Conservation (phyloP, 139 green algal genomes). For the Deuterostichococcus epilithicus region DNA sequence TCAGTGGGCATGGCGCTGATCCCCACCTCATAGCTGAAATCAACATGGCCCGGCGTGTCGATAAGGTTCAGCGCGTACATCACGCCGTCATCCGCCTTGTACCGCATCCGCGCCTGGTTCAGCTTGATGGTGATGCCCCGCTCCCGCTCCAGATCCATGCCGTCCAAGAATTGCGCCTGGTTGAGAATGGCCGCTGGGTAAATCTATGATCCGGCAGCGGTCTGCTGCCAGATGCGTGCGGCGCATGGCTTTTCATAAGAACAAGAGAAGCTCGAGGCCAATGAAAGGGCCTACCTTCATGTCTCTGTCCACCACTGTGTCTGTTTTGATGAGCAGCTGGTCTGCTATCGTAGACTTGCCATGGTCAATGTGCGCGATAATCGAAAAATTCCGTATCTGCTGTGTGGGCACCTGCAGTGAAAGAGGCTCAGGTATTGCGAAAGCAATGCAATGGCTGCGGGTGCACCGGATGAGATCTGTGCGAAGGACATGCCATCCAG, state of each 20-base stretch:
- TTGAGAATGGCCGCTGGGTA: too few relatives aligned
- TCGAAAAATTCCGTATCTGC: conserved; percentile 75
- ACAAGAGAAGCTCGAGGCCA: too few relatives aligned
- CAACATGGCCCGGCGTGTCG: conserved; percentile 88
- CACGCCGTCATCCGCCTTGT: conserved; percentile 52
- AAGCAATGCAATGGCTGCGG: not conserved
- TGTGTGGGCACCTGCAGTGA: not conserved
- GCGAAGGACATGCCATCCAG: too few relatives aligned
- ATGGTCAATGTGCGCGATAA: conserved; percentile 85
- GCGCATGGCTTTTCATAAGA: too few relatives aligned
- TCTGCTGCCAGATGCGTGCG: not conserved
- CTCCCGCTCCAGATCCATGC: conserved; percentile 81
- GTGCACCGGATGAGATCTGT: too few relatives aligned
- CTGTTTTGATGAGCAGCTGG: conserved; percentile 76
- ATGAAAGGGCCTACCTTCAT: conserved; percentile 69
- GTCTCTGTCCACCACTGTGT: conserved; percentile 73
- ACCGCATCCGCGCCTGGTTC: conserved; percentile 92
- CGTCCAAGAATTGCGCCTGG: conserved; percentile 91
- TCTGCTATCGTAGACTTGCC: conserved; percentile 79
- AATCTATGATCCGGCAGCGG: too few relatives aligned
- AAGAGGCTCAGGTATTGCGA: too few relatives aligned
- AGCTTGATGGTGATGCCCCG: conserved; percentile 93
- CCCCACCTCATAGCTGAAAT: conserved; percentile 73
- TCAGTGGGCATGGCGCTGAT: too few relatives aligned
- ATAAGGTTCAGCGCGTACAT: conserved; percentile 86